Percentiles rank a stretch among this genome's conserved stretches.
Conservation (phyloP, 2,329 filamentous ascomycete genomes). For the Achaetomium macrosporum region DNA sequence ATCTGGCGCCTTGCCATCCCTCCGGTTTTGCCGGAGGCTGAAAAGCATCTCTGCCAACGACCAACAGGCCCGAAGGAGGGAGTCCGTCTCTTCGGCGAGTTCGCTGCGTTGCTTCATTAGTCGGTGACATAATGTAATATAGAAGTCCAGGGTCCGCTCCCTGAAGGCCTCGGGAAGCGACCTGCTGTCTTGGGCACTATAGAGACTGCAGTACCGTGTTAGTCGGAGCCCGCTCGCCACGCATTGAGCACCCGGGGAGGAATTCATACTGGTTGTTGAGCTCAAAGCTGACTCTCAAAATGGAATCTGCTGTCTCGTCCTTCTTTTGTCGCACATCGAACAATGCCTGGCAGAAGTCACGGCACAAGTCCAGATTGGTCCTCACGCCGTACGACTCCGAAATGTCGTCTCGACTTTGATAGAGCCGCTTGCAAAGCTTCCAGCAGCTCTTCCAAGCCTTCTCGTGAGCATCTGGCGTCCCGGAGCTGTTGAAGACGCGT, state of each 20-base stretch:
- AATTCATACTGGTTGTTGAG: conserved; percentile 73
- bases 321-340: conserved; percentile 78
- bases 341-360: conserved; percentile 85
- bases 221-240: conserved; percentile 13
- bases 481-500: conserved; percentile 69
- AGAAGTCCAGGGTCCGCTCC: conserved; percentile 88
- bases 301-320: conserved; percentile 76
- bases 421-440: conserved; percentile 85
- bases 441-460: conserved; percentile 92
- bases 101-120: conserved; percentile 91
- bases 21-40: conserved; percentile 74
- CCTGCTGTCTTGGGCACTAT: conserved; percentile 78
- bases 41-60: conserved; percentile 88
- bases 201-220: conserved; percentile 49
- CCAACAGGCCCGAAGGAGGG: conserved; percentile 82
- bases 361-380: conserved; percentile 76
- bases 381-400: conserved; percentile 60
- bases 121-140: conserved; percentile 86
- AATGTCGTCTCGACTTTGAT: conserved; percentile 70
- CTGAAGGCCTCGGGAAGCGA: conserved; percentile 79
- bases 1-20: conserved; percentile 66
- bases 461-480: conserved; percentile 71
- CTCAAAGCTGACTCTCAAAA: conserved; percentile 88
- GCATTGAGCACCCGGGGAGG: conserved; percentile 2
- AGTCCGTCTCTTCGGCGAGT: conserved; percentile 74